A percentile compares a stretch with the other conserved stretches of the same genome.
Evolutionary conservation across 1,284 basidiomycete genomes (phyloP).

Genomic region (Malassezia sp.): DNA sequence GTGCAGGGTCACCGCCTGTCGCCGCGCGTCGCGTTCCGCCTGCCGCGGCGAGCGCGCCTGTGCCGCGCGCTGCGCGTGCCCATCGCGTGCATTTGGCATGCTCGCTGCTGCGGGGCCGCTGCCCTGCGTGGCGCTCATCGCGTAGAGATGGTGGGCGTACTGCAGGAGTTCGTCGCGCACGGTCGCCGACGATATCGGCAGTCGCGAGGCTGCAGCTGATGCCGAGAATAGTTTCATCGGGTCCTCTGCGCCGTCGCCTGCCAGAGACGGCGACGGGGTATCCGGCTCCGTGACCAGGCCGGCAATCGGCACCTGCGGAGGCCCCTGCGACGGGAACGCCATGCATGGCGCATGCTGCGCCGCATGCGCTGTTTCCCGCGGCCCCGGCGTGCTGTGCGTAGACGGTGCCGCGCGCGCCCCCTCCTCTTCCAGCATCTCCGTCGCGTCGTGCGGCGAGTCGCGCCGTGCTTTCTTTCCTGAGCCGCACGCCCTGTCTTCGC

Average conservation of each 20-base stretch:
- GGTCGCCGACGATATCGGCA: conserved; percentile 22
- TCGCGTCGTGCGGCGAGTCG: too few relatives aligned
- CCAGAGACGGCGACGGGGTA: conserved; percentile 18
- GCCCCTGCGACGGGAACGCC: neutral
- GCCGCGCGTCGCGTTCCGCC: neutral
- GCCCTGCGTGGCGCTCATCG: conserved; percentile 20
- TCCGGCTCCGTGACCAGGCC: conserved; percentile 5
- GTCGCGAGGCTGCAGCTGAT: conserved; percentile 27
- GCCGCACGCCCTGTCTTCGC: too few relatives aligned
- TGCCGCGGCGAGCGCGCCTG: conserved; percentile 12
- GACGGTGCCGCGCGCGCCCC: too few relatives aligned
- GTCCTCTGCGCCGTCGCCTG: conserved; percentile 23
- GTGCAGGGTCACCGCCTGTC: conserved; percentile 21
- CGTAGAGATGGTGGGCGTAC: conserved; percentile 39
- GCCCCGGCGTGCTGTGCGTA: conserved; percentile 4
- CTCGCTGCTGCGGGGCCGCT: too few relatives aligned
- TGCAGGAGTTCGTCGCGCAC: conserved; percentile 41
- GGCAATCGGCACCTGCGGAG: neutral
- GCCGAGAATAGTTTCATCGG: conserved; percentile 31
- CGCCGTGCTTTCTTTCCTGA: too few relatives aligned
- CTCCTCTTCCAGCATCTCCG: too few relatives aligned
- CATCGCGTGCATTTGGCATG: too few relatives aligned
- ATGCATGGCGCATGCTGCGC: neutral
- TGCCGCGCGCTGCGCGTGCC: conserved; percentile 2
- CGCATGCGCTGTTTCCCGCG: neutral